Conservation (phyloP, 768 basidiomycete species). For the Boletus pseudo-olivaceus region DNA sequence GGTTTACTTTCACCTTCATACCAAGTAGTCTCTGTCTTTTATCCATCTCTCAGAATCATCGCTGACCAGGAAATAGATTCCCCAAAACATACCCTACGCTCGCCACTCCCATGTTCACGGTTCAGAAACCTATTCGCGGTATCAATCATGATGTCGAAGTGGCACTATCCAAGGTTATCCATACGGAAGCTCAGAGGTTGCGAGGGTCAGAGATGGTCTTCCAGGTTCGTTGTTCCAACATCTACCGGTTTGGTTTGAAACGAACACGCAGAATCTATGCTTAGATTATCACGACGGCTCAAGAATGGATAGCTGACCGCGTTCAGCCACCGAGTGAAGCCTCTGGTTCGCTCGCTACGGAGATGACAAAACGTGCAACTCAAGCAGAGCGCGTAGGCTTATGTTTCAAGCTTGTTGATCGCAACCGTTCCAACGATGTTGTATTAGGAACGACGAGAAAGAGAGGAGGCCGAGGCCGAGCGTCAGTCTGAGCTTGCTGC, state of each 20-base stretch:
- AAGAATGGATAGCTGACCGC: constrained; percentile 67
- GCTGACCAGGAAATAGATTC: constrained; percentile 43
- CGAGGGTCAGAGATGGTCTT: constrained; percentile 78
- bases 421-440: neutral
- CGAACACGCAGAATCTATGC: neutral
- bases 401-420: neutral
- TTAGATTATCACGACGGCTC: constrained; percentile 62
- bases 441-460: constrained; percentile 48
- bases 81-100: constrained; percentile 81
- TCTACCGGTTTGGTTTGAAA: neutral
- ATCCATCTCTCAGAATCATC: neutral
- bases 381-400: constrained; percentile 61
- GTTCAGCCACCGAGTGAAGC: constrained; percentile 56
- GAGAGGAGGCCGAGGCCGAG: constrained; percentile 55
- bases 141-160: constrained; percentile 54
- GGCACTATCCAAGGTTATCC: constrained; percentile 56
- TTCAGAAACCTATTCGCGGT: constrained; percentile 63
- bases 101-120: constrained; percentile 62
- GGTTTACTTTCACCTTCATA: constrained; percentile 63
- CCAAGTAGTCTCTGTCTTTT: constrained; percentile 48
- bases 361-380: constrained; percentile 72
- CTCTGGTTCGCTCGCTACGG: constrained; percentile 66
- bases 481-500: constrained; percentile 47
- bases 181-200: constrained; percentile 59
- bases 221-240: constrained; percentile 43